These are phyloP conservation scores for Monilinia laxa DNA, from an alignment of 2,329 filamentous ascomycete genomes.

Conservation along the genomic window DNA sequence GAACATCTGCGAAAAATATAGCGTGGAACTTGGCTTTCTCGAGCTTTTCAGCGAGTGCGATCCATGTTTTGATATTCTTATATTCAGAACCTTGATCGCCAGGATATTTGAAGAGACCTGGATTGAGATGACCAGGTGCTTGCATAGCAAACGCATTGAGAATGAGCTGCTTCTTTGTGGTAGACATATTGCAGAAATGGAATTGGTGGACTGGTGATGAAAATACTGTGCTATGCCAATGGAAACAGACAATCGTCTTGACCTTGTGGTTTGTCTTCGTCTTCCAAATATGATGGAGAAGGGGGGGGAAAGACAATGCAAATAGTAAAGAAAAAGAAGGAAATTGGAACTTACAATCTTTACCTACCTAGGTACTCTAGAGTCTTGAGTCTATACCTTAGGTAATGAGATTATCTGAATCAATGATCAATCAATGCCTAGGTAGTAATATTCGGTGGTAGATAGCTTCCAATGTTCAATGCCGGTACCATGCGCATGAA, in stretches of 20 bases:
- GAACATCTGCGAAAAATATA: slow-evolving; percentile 66
- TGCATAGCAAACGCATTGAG: slow-evolving; percentile 52
- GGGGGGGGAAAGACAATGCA: neutral
- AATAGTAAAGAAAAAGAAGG: no score
- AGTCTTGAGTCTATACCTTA: neutral
- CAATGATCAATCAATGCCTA: neutral
- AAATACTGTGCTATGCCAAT: neutral
- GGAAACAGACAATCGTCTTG: neutral
- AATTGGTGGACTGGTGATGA: neutral
- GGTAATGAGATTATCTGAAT: slow-evolving; percentile 1
- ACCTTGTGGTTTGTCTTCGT: neutral
- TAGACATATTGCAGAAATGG: slow-evolving; percentile 25
- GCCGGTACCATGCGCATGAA: slow-evolving; percentile 3
- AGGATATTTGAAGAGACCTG: slow-evolving; percentile 63
- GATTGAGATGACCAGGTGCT: slow-evolving; percentile 53
- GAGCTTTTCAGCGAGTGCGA: slow-evolving; percentile 57
- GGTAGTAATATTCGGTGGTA: neutral
- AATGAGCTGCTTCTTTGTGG: slow-evolving; percentile 46
- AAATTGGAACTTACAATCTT: slow-evolving; percentile 1
- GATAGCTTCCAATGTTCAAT: neutral
- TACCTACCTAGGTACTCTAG: neutral
- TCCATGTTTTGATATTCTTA: slow-evolving; percentile 60
- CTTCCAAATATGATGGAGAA: neutral
- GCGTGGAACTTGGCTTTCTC: slow-evolving; percentile 64
- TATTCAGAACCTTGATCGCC: slow-evolving; percentile 62